phyloP scores from a whole-genome alignment of 2,329 filamentous ascomycete genomes.

The Rutstroemia sydowiana region DNA sequence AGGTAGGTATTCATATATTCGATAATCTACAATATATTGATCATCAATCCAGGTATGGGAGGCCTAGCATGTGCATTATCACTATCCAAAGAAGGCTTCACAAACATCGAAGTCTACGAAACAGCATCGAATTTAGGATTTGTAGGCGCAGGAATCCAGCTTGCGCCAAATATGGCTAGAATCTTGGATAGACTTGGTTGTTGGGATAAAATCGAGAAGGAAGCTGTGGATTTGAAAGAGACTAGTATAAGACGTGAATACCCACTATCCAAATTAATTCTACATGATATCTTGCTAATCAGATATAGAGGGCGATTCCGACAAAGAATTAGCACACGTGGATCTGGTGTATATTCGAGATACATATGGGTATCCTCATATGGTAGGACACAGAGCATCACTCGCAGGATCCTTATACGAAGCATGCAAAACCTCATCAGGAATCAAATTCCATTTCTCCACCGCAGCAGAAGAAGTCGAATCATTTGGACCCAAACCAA shows the following conservation, averaged over 20 bases:
- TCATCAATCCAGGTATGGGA: slow-evolving; percentile 57
- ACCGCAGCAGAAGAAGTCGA: slow-evolving; percentile 48
- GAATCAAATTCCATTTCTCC: slow-evolving; percentile 63
- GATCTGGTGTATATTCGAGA: slow-evolving; percentile 58
- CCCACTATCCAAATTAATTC: background rate
- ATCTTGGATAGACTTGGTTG: slow-evolving; percentile 67
- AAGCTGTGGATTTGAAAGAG: slow-evolving; percentile 62
- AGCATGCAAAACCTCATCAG: slow-evolving; percentile 56
- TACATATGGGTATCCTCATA: slow-evolving; percentile 51
- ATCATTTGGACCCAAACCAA: slow-evolving; percentile 51
- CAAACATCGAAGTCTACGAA: slow-evolving; percentile 66
- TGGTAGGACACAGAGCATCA: slow-evolving; percentile 69
- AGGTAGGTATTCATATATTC: slow-evolving; percentile 30
- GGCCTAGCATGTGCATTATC: slow-evolving; percentile 65
- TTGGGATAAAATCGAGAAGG: slow-evolving; percentile 62
- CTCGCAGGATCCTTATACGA: slow-evolving; percentile 63
- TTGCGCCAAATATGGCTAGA: slow-evolving; percentile 74
- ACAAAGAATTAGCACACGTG: slow-evolving; percentile 64
- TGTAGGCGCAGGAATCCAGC: slow-evolving; percentile 77
- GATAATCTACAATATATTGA: background rate
- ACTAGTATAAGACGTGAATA: slow-evolving; percentile 62
- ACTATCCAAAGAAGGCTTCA: slow-evolving; percentile 70
- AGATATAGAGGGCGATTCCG: slow-evolving; percentile 52
- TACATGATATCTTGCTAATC: background rate
- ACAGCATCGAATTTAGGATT: slow-evolving; percentile 67